Evolutionary conservation across 2,329 filamentous ascomycete species (phyloP), one percentile per base, ranked within the genome.

Genomic region (Aspergillus aculeatus): DNA sequence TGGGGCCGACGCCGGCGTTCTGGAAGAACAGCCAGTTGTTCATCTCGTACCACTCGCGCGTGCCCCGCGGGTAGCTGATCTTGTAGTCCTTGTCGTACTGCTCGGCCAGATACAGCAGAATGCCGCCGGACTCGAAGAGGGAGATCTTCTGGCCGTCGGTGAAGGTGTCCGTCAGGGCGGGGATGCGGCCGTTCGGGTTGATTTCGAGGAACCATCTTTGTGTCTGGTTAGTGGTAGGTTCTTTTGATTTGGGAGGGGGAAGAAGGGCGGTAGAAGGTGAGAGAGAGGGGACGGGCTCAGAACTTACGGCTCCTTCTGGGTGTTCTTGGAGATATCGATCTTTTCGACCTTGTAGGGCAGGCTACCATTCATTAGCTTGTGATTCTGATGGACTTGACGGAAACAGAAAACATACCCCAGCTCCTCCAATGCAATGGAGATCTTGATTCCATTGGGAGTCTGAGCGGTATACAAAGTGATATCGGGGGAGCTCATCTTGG

Each of bases 141-240:
- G 84, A 83, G 72, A 96, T 91, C 35, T 81, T 80, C 73, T 89
- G 80, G 66, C 91, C 90, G 73, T 95, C 88, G 5, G 81, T 81
- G 73, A 90, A 89, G 6, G 82, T 90, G 77, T 96, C 92, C 7
- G 90, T 95, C 54, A 96, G 70, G 59, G 92, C 92, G 4, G 92
- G 93, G 68, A 96, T 96, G 66, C 92, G 89, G 64, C 92, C 92
- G 74, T 96, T 96, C 64, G 92, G 92, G 77, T 96, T 96, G 78
- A 96, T 96, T 55, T 88, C 87, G 29, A 96, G 84, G 78, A 94
- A 97, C 91, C 91, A 96, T 16, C 85, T 75, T 16, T 2, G 12
- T 4, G 32, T 35, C 23, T 23, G 23, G 32, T 35, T 29, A 29
- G 26, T 9, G 26, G 26, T 29, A 29, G 26, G 26, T 9, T 3